Evolutionary conservation across 495 filamentous ascomycete species (phyloP).

Genomic region (Talaromyces liani): DNA sequence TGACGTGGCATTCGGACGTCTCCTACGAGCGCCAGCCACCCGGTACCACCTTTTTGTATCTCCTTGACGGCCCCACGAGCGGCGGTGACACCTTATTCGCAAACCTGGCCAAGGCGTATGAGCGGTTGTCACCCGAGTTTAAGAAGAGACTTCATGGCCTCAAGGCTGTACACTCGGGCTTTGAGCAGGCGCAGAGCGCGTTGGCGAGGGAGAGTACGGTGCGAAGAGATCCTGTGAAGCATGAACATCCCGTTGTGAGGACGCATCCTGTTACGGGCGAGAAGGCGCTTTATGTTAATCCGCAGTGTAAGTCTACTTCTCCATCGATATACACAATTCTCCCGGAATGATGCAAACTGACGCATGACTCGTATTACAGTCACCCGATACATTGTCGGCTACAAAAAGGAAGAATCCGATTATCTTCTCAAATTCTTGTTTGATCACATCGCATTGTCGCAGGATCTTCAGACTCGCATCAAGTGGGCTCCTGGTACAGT

Average conservation of each 20-base stretch:
- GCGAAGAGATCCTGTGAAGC: slow-evolving; percentile 45
- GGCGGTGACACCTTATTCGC: slow-evolving; percentile 62
- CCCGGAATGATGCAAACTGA: not conserved
- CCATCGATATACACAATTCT: slow-evolving; percentile 10
- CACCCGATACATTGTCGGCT: slow-evolving; percentile 54
- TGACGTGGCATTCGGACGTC: slow-evolving; percentile 61
- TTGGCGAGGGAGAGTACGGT: slow-evolving; percentile 42
- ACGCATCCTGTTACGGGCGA: slow-evolving; percentile 57
- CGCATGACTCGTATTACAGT: slow-evolving; percentile 22
- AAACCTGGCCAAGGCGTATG: slow-evolving; percentile 50
- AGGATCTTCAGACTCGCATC: slow-evolving; percentile 52
- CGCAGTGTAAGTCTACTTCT: slow-evolving; percentile 60
- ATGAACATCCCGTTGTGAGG: slow-evolving; percentile 53
- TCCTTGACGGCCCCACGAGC: slow-evolving; percentile 50
- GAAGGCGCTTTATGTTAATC: slow-evolving; percentile 81
- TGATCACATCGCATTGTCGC: slow-evolving; percentile 51
- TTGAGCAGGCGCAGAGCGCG: slow-evolving; percentile 45
- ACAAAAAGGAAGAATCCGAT: slow-evolving; percentile 63
- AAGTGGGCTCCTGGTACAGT: slow-evolving; percentile 52
- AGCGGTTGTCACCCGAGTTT: slow-evolving; percentile 49
- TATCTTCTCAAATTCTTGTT: slow-evolving; percentile 58
- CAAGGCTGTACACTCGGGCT: slow-evolving; percentile 50
- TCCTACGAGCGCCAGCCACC: slow-evolving; percentile 60
- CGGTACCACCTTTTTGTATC: slow-evolving; percentile 57
- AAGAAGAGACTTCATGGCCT: slow-evolving; percentile 51